A percentile compares a stretch with the other conserved stretches of the same genome.
These are phyloP conservation scores for Trichophyton benhamiae DNA, from an alignment of 2,329 filamentous ascomycete genomes.

Conservation along the genomic window DNA sequence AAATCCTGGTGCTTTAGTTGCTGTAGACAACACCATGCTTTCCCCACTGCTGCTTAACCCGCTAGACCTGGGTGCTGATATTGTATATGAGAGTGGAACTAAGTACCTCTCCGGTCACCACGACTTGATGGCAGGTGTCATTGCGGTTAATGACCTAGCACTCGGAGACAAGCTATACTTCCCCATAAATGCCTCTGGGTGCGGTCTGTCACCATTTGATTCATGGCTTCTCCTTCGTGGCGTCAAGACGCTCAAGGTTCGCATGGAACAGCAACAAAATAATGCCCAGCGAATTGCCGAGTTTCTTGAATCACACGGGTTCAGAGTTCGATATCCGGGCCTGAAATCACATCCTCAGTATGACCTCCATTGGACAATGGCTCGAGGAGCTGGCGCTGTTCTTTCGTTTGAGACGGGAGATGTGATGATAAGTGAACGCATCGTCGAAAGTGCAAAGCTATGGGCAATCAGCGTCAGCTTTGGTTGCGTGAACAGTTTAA, in stretches of 20 bases:
- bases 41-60: constrained; percentile 90
- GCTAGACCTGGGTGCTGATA: constrained; percentile 83
- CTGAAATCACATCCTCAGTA: constrained; percentile 93
- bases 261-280: constrained; percentile 95
- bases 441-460: constrained; percentile 81
- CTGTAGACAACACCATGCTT: constrained; percentile 98
- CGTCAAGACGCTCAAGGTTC: constrained; percentile 90
- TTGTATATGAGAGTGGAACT: constrained; percentile 94
- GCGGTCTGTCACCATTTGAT: constrained; percentile 87
- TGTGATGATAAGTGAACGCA: constrained; percentile 67
- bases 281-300: constrained; percentile 85
- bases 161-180: constrained; percentile 88
- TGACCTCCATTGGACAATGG: constrained; percentile 89
- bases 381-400: constrained; percentile 84
- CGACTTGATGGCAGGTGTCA: constrained; percentile 96
- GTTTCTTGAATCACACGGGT: constrained; percentile 82
- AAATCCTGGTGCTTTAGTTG: constrained; percentile 68
- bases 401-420: constrained; percentile 94
- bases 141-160: constrained; percentile 72
- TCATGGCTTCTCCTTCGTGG: constrained; percentile 91
- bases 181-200: constrained; percentile 92
- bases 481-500: constrained; percentile 94
- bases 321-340: constrained; percentile 89
- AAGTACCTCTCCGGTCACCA: constrained; percentile 98
- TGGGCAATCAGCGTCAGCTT: constrained; percentile 97